Evolutionary conservation across 2,329 filamentous ascomycete genomes (phyloP), one percentile per base, ranked within the genome.

Genomic region (Claviceps quebecensis): DNA sequence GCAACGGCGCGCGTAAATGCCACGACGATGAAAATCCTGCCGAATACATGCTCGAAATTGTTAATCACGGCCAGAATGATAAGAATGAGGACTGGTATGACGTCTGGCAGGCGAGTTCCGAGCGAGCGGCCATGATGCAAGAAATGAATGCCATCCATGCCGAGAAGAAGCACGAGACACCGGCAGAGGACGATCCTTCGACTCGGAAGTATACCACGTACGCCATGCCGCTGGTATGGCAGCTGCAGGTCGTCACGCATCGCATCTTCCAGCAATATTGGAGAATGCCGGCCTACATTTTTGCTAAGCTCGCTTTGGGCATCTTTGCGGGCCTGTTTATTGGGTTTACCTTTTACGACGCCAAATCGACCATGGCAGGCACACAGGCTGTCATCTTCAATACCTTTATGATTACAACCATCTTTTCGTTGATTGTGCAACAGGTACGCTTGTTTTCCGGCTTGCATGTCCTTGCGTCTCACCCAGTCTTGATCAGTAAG

Each of bases 221-320:
- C 55, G 88, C 89, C 4, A 84, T 86, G 58, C 82, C 87, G 0
- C 86, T 94, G 61, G 54, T 53, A 0, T 60, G 70, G 0, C 89
- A 95, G 61, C 67, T 91, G 1, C 67, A 65, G 44, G 73, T 81
- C 53, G 85, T 87, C 45, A 80, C 78, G 2, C 58, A 73, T 8
- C 81, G 87, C 53, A 79, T 89, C 5, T 89, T 89, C 67, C 77
- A 87, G 60, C 87, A 93, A 62, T 90, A 90, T 72, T 91, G 87
- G 86, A 78, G 87, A 45, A 87, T 81, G 52, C 87, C 87, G 0
- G 73, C 73, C 13, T 93, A 93, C 66, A 81, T 93, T 60, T 85
- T 87, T 65, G 77, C 84, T 52, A 91, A 93, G 68, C 64, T 78
- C 2, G 63, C 74, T 1, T 75, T 91, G 17, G 81, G 69, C 2